Evolutionary conservation across 2,329 filamentous ascomycete species (phyloP).

Genomic region (Ilyonectria sp.): DNA sequence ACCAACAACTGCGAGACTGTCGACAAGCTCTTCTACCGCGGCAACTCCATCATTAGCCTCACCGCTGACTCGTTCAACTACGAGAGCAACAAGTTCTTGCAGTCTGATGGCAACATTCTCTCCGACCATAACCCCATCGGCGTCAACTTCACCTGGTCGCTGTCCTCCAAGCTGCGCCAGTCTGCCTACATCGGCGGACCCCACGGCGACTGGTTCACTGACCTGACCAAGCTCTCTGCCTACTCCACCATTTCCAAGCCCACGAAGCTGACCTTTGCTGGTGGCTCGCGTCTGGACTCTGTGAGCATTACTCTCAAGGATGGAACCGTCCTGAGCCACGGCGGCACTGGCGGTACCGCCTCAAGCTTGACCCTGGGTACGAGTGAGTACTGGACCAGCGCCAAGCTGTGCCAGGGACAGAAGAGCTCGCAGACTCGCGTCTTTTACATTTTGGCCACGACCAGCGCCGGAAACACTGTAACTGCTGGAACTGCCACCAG

Average conservation of each 20-base stretch:
- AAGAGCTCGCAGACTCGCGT: conserved; percentile 12
- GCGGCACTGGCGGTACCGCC: conserved; percentile 13
- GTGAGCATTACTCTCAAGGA: conserved; percentile 11
- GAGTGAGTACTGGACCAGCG: conserved; percentile 22
- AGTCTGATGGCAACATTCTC: conserved; percentile 69
- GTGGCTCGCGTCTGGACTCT: conserved; percentile 14
- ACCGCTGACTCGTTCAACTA: conserved; percentile 68
- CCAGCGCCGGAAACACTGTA: conserved; percentile 17
- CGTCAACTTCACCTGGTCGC: conserved; percentile 63
- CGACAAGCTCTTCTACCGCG: conserved; percentile 77
- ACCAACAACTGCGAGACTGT: conserved; percentile 74
- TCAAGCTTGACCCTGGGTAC: neutral
- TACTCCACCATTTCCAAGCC: conserved; percentile 13
- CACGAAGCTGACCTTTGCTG: conserved; percentile 8
- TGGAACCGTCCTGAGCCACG: conserved; percentile 14
- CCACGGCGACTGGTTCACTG: conserved; percentile 22
- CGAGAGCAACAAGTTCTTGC: conserved; percentile 69
- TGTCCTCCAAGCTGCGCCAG: conserved; percentile 17
- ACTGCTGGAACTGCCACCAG: conserved; percentile 1
- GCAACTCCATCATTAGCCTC: conserved; percentile 60
- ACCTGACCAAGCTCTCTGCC: conserved; percentile 10
- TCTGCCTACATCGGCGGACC: conserved; percentile 13
- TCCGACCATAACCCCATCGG: conserved; percentile 76
- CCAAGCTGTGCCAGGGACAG: conserved; percentile 21
- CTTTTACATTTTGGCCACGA: conserved; percentile 21